Conservation (phyloP, 306 rosid species). For the Cyamopsis tetragonoloba region DNA sequence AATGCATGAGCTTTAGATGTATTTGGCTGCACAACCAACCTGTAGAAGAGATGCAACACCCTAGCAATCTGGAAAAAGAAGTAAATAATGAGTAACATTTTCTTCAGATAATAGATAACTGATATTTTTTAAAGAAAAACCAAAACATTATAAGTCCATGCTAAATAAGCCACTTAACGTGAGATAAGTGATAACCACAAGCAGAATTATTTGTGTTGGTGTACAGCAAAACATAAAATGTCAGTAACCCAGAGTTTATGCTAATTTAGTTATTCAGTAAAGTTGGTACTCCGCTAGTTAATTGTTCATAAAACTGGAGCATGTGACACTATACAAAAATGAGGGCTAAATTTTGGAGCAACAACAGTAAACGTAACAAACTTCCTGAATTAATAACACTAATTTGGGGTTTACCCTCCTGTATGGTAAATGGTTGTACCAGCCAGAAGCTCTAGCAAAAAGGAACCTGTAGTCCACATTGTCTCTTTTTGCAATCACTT, state of each 20-base stretch:
- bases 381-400: neutral
- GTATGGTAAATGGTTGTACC: neutral
- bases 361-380: neutral
- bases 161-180: slow-evolving; percentile 14
- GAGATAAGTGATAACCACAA: neutral
- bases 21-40: slow-evolving; percentile 93
- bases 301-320: neutral
- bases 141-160: neutral
- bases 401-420: neutral
- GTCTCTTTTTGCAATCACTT: neutral
- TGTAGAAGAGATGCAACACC: slow-evolving; percentile 82
- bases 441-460: neutral
- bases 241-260: neutral
- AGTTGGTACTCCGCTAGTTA: neutral
- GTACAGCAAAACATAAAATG: neutral
- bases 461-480: neutral
- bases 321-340: neutral
- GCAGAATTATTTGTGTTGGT: neutral
- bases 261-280: neutral
- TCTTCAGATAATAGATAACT: slow-evolving; percentile 10
- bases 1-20: slow-evolving; percentile 73
- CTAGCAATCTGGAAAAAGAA: slow-evolving; percentile 75
- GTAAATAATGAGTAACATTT: slow-evolving; percentile 21
- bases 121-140: slow-evolving; percentile 3
- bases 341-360: neutral